These are phyloP conservation scores for Glycine soja DNA, from an alignment of 306 rosid species.

Conservation along the genomic window DNA sequence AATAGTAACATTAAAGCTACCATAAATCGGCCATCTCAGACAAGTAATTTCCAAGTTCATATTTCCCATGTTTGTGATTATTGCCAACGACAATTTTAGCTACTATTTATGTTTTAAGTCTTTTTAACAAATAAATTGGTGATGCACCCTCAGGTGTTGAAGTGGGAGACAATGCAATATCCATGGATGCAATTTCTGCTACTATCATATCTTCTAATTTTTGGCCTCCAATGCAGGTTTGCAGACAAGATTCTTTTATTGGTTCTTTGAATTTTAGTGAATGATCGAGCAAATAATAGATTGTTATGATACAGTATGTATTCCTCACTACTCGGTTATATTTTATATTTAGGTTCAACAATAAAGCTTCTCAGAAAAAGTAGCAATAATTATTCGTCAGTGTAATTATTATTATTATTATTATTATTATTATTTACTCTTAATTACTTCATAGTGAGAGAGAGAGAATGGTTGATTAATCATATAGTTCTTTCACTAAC, in stretches of 20 bases:
- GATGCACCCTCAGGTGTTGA: constrained; percentile 52
- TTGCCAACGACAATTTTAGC: constrained; percentile 15
- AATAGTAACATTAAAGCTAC: constrained; percentile 90
- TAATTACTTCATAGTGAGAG: too few relatives aligned
- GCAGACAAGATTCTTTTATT: not conserved
- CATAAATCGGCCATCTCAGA: constrained; percentile 61
- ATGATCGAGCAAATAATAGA: not conserved
- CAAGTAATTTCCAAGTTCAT: constrained; percentile 52
- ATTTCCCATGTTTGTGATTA: constrained; percentile 20
- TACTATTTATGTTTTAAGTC: constrained; percentile 31
- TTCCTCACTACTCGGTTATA: not conserved
- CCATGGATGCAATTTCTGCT: constrained; percentile 77
- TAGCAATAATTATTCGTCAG: too few relatives aligned
- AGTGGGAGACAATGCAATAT: constrained; percentile 52
- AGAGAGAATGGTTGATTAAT: too few relatives aligned
- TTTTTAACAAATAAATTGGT: constrained; percentile 22
- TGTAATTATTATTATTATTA: too few relatives aligned
- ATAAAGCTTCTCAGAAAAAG: too few relatives aligned
- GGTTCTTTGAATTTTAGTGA: constrained; percentile 17
- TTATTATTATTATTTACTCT: too few relatives aligned
- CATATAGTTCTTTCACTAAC: too few relatives aligned
- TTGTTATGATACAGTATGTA: constrained; percentile 5
- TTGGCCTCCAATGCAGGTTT: constrained; percentile 99
- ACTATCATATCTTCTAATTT: constrained; percentile 91
- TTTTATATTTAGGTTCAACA: too few relatives aligned